Evolutionary conservation across 345 rosid genomes (phyloP), one percentile per base, ranked within the genome.

Genomic region (Salix arbutifolia): DNA sequence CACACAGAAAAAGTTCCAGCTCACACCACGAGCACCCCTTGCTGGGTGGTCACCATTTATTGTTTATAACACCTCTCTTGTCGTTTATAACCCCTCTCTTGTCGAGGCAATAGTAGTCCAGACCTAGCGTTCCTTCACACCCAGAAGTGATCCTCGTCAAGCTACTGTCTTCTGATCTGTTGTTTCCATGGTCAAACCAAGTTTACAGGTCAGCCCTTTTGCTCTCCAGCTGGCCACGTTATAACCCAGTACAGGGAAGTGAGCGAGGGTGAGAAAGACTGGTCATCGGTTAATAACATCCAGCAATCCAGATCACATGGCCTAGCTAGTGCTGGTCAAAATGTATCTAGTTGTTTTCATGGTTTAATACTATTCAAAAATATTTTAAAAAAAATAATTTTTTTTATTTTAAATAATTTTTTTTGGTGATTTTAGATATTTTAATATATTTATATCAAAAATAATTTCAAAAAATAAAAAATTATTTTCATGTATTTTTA

Each of bases 161-260:
- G 4, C 11, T 23, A 58, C 64, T n/a, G 64, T 58, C 64, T 23
- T 0, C 64, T 23, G 4, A 25, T 9, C 28, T 58, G 28, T 10
- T 23, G 25, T 58, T 58, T 58, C 28, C 64, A 58, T 58, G 64
- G 64, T 58, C 64, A 58, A 58, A n/a, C 64, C 33, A 52, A 8
- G 33, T 1, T 23, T 40, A 44, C 14, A 8, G 44, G 28, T 5
- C 37, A 4, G 37, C 65, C 16, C 31, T 21, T 62, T 64, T 58
- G 58, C 69, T 18, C 16, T 70, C 67, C 86, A 86, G 84, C 87
- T 86, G 89, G 89, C 89, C 85, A 86, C 79, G 83, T 84, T 86
- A 21, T 25, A 3, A 16, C 79, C 73, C 79, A 58, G 80, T 56
- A 8, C 62, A 56, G 67, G 72, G 65, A 31, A 30, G 21, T 23